These are phyloP conservation scores for Camelina hispida DNA, from an alignment of 345 rosid species.

Conservation along the genomic window DNA sequence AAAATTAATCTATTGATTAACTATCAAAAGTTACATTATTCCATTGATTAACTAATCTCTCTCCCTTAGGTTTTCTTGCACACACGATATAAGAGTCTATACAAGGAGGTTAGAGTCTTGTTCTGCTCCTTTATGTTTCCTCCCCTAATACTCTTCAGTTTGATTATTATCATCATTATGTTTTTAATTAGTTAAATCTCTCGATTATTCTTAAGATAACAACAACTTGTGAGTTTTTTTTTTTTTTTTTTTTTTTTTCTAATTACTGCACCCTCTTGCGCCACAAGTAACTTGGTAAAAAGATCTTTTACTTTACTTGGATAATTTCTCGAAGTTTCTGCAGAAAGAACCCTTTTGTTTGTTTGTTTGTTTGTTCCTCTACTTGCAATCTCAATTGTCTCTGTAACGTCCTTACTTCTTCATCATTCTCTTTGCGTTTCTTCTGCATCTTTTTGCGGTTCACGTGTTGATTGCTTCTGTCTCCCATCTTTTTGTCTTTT, in stretches of 20 bases:
- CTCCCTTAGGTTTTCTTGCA: constrained; percentile 23
- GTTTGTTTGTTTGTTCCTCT: too few species aligned
- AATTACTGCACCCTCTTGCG: constrained; percentile 31
- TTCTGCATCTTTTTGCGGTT: constrained; percentile 41
- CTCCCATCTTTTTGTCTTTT: constrained; percentile 8
- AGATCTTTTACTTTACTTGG: constrained; percentile 6
- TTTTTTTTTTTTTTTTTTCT: not conserved
- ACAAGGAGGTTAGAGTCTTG: not conserved
- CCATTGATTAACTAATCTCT: not conserved
- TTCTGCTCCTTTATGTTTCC: not conserved
- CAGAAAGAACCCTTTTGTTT: not conserved
- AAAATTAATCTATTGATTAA: not conserved
- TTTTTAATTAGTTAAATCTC: not conserved
- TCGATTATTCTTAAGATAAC: constrained; percentile 22
- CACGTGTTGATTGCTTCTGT: constrained; percentile 43
- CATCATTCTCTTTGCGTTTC: constrained; percentile 38
- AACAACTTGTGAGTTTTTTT: not conserved
- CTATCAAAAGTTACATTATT: not conserved
- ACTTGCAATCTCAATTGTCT: constrained; percentile 10
- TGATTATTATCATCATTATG: not conserved
- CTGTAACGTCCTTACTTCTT: constrained; percentile 34
- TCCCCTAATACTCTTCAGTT: not conserved
- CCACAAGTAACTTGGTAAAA: constrained; percentile 9
- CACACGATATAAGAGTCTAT: not conserved
- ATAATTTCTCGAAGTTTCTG: constrained; percentile 40